Base-by-base conservation (phyloP, 768 basidiomycete genomes). In the Leccinellum albellum region DNA sequence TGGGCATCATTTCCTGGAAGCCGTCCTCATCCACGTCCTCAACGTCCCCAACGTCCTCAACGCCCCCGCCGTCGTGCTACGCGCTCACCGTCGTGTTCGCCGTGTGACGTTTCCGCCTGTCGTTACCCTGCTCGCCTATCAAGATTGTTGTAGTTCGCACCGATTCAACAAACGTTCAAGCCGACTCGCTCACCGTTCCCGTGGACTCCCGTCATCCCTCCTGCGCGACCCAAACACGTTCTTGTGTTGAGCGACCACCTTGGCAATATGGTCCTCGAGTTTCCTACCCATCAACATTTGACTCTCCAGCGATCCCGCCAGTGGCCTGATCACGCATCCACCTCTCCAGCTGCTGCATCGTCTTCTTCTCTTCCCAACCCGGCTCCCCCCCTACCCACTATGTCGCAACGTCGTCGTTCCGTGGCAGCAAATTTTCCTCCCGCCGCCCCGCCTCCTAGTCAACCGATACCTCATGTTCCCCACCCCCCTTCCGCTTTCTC, bases 401-500 rank as follows among this genome's bases (percentile, higher is more conserved):
- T 23, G 28, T 5, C 64, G 2, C 79, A 81, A 59, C 83, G 87
- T 54, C 84, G 89, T 52, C 87, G 89, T 63, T 89, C 87, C 24
- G 83, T 85, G 53, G 85, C 81, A 55, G 80, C 83, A 13, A 79
- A 82, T 64, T 75, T 77, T 24, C 82, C 86, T 46, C 87, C 88
- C 6, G 81, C 85, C 37, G 84, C 75, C 3, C 89, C 89, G 20
- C 89, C 89, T 44, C 89, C 89, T 21, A 83, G 76, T 65, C 81
- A 84, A 63, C 89, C 89, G 50, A 90, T 91, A 57, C 89, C 89
- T 50, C 84, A 76, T 63, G 64, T 89, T 33, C 89, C 89, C 40
- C 62, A 69, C 17, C 62, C 71, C 29, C 64, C 69, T 26, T 56
- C 64, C 21, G 50, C 46, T 40, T 49, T 53, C 54, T n/a, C 57